Percentiles rank a stretch among this genome's conserved stretches.
Evolutionary conservation across 164 flowering plant species (phyloP).

Genomic region (Protea cynaroides): DNA sequence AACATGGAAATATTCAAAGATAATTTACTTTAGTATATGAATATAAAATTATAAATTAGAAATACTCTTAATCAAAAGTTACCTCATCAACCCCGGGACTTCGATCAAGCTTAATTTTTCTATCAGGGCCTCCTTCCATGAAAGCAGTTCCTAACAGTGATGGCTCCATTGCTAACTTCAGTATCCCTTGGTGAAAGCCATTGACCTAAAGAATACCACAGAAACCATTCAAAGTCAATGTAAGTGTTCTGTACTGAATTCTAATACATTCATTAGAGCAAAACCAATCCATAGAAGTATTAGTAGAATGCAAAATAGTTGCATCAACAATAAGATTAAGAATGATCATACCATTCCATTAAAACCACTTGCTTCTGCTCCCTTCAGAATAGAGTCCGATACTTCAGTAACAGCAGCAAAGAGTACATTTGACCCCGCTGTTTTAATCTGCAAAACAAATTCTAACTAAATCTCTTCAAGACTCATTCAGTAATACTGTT

Average conservation of each 20-base stretch:
- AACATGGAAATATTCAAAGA: not conserved
- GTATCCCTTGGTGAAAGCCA: constrained; percentile 93
- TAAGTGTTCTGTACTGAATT: not conserved
- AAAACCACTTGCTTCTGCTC: constrained; percentile 89
- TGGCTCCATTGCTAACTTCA: constrained; percentile 95
- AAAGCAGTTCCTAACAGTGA: constrained; percentile 70
- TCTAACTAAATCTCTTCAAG: not conserved
- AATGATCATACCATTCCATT: constrained; percentile 67
- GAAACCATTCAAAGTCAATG: not conserved
- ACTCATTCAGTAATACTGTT: not conserved
- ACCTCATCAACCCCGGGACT: constrained; percentile 94
- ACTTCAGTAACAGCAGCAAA: constrained; percentile 89
- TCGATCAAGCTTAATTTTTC: constrained; percentile 79
- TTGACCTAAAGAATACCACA: constrained; percentile 37
- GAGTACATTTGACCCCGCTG: constrained; percentile 84
- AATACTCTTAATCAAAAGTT: constrained; percentile 5
- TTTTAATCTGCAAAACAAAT: constrained; percentile 52
- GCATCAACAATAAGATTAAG: not conserved
- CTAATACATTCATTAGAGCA: too few relatives aligned
- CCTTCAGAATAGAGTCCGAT: constrained; percentile 84
- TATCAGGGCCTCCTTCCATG: constrained; percentile 93
- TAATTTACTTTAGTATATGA: not conserved
- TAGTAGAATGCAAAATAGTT: constrained; percentile 3
- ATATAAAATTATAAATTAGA: constrained; percentile 3
- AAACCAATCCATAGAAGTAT: not conserved